Base-by-base conservation (phyloP, 2,329 filamentous ascomycete species). In the Nemania bipapillata region DNA sequence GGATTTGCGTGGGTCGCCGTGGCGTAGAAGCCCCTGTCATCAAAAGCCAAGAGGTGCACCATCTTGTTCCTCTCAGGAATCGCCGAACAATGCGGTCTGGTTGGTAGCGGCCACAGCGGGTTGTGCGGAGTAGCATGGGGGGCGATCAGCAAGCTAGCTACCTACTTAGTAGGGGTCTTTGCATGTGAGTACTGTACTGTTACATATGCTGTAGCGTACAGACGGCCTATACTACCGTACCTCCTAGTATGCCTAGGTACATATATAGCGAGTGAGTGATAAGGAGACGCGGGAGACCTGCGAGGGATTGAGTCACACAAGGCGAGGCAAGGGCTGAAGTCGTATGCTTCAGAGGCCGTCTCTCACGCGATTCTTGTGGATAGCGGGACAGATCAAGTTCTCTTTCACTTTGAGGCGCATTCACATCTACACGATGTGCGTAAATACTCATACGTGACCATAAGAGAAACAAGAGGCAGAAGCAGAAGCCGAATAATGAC, bases 11-110 rank as follows among this genome's bases (percentile, higher is more conserved):
- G 70, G 68, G 68, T 60, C 66, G 28, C 63, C 55, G 70, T 80
- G 79, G 79, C 80, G 79, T 77, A 65, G 73, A 74, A 57, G 72
- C 73, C 77, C 73, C 75, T 77, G 79, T 75, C 75, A 65, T 75
- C 75, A 65, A 71, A 53, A 56, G 65, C 57, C 62, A 60, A 65
- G 61, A 68, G 54, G 59, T 32, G 57, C 65, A 45, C 40, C 65
- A 64, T 70, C 54, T 61, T 62, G 61, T 65, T 57, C 64, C 35
- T 70, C 69, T 73, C 76, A 75, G 77, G 77, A 74, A 72, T 77
- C 72, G 74, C 77, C 77, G 77, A 77, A 70, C 47, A 71, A 68
- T 68, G 72, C 72, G 73, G 75, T 74, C 75, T 77, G 75, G 75
- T 76, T 77, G 75, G 77, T 66, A 73, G 74, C 70, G 74, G 69